These are phyloP conservation scores for Ramaria rubella DNA, from an alignment of 768 basidiomycete species.

Conservation along the genomic window DNA sequence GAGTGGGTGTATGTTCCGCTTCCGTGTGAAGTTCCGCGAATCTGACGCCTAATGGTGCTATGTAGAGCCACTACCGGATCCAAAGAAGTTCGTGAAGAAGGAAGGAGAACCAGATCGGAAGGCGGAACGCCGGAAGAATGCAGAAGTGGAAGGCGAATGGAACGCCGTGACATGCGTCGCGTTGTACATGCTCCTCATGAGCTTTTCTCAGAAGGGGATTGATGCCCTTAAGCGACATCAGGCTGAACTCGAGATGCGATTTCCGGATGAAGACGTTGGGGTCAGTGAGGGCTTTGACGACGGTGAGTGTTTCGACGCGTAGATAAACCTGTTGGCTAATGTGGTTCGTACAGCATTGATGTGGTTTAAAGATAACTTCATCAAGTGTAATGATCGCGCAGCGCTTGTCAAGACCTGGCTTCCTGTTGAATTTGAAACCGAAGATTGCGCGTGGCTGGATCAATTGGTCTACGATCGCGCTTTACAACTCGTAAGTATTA, in stretches of 20 bases:
- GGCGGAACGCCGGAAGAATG: slow-evolving; percentile 61
- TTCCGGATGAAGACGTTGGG: slow-evolving; percentile 67
- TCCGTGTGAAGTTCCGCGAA: slow-evolving; percentile 6
- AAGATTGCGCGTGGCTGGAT: slow-evolving; percentile 79
- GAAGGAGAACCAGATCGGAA: slow-evolving; percentile 69
- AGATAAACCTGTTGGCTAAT: slow-evolving; percentile 10
- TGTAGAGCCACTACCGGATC: slow-evolving; percentile 75
- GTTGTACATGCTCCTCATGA: slow-evolving; percentile 86
- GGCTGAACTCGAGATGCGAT: slow-evolving; percentile 74
- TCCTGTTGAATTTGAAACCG: slow-evolving; percentile 68
- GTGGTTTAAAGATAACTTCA: slow-evolving; percentile 93
- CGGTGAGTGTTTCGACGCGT: slow-evolving; percentile 38
- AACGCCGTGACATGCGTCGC: slow-evolving; percentile 83
- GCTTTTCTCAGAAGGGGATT: slow-evolving; percentile 90
- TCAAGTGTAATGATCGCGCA: slow-evolving; percentile 90
- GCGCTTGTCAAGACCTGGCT: slow-evolving; percentile 84
- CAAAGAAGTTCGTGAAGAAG: slow-evolving; percentile 61
- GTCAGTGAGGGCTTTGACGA: slow-evolving; percentile 78
- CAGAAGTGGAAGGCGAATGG: slow-evolving; percentile 73
- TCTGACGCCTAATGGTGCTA: slow-evolving; percentile 12
- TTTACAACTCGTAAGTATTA: slow-evolving; percentile 61
- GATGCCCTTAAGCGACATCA: slow-evolving; percentile 72
- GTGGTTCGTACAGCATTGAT: slow-evolving; percentile 45
- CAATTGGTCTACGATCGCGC: slow-evolving; percentile 92
- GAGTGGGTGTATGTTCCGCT: slow-evolving; percentile 43